phyloP scores from a whole-genome alignment of 495 filamentous ascomycete species.

The Daldinia vernicosa region DNA sequence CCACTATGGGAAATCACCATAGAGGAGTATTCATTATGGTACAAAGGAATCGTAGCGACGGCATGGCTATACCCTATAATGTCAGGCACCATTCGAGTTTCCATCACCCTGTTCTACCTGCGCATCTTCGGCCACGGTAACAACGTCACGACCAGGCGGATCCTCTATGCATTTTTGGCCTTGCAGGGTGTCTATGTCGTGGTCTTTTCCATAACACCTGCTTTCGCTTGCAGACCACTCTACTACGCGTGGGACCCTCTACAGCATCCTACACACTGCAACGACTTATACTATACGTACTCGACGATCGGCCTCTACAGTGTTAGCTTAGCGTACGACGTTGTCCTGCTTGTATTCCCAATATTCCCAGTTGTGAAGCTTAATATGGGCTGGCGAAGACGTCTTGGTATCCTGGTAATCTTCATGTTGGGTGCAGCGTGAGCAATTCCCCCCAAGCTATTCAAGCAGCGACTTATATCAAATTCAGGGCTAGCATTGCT shows the following conservation, averaged over 20 bases:
- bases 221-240: neutral
- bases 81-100: constrained; percentile 30
- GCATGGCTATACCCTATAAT: constrained; percentile 37
- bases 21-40: constrained; percentile 41
- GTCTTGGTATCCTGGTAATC: constrained; percentile 19
- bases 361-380: constrained; percentile 35
- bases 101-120: constrained; percentile 39
- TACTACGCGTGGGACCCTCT: constrained; percentile 1
- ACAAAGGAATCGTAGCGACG: constrained; percentile 27
- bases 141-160: neutral
- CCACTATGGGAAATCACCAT: constrained; percentile 45
- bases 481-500: neutral
- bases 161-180: constrained; percentile 20
- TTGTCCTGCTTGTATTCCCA: constrained; percentile 42
- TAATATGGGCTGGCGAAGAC: constrained; percentile 24
- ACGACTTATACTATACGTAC: constrained; percentile 3
- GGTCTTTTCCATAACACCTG: constrained; percentile 32
- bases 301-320: constrained; percentile 27
- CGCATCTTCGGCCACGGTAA: constrained; percentile 30
- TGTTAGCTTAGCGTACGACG: constrained; percentile 41
- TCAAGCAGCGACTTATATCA: neutral
- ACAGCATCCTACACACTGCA: neutral
- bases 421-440: constrained; percentile 44
- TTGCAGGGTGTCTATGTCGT: constrained; percentile 36
- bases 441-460: neutral